phyloP scores from a whole-genome alignment of 768 basidiomycete genomes.

The Hebeloma cylindrosporum region DNA sequence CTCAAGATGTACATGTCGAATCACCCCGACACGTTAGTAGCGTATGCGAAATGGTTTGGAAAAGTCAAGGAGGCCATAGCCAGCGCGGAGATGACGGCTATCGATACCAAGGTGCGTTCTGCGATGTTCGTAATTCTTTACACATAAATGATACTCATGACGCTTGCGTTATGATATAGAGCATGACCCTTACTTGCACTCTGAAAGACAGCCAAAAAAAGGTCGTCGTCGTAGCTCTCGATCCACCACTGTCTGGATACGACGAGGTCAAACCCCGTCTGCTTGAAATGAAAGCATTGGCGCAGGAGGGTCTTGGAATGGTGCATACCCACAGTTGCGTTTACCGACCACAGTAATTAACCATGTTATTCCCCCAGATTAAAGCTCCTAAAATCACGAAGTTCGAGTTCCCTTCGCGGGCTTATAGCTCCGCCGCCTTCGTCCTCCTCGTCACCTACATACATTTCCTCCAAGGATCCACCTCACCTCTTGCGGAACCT shows the following conservation, averaged over 20 bases:
- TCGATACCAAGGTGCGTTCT: conserved; percentile 58
- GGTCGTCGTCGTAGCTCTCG: conserved; percentile 55
- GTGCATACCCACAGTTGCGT: conserved; percentile 37
- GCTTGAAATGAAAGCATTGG: conserved; percentile 76
- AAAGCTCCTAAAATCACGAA: conserved; percentile 59
- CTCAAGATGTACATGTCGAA: conserved; percentile 83
- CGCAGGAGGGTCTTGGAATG: conserved; percentile 81
- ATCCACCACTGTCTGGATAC: conserved; percentile 72
- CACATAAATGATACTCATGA: not conserved
- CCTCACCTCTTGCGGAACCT: conserved; percentile 30
- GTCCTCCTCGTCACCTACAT: conserved; percentile 30
- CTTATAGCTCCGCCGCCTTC: conserved; percentile 20
- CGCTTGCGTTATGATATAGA: conserved; percentile 36
- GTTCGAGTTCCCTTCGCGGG: conserved; percentile 46
- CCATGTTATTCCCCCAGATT: conserved; percentile 38
- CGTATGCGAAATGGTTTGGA: conserved; percentile 78
- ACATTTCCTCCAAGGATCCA: conserved; percentile 30
- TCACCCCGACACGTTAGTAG: conserved; percentile 82
- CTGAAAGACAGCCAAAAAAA: conserved; percentile 48
- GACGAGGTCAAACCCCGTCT: conserved; percentile 82
- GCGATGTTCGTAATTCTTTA: not conserved
- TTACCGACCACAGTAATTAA: not conserved
- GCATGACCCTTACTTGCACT: conserved; percentile 69
- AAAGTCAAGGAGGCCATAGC: conserved; percentile 54
- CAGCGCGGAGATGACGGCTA: conserved; percentile 69